A percentile compares a stretch with the other conserved stretches of the same genome.
Conservation (phyloP, 164 flowering plant species). For the Macadamia tetraphylla region DNA sequence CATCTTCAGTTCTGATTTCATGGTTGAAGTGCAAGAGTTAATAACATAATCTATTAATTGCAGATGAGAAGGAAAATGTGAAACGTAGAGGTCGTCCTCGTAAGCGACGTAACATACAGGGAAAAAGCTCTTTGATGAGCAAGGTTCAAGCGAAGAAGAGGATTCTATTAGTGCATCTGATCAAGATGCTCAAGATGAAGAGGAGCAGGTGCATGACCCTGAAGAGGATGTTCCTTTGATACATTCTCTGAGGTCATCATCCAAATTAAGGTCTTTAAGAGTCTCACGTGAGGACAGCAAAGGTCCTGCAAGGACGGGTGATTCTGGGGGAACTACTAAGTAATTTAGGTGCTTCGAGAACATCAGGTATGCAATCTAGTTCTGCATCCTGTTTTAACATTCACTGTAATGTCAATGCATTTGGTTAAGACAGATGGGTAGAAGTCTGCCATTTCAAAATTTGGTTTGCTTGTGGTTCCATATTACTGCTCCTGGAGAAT, state of each 20-base stretch:
- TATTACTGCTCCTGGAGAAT: not conserved
- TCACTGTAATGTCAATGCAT: not conserved
- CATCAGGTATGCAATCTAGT: slow-evolving; percentile 34
- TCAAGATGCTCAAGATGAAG: slow-evolving; percentile 55
- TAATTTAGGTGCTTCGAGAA: slow-evolving; percentile 33
- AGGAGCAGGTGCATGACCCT: slow-evolving; percentile 47
- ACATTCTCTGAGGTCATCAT: slow-evolving; percentile 53
- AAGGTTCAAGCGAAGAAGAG: slow-evolving; percentile 78
- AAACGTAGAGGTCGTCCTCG: slow-evolving; percentile 78
- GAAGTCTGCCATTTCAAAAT: not conserved
- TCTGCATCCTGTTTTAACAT: not conserved
- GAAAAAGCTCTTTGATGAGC: slow-evolving; percentile 90
- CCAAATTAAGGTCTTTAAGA: slow-evolving; percentile 66
- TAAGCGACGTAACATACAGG: slow-evolving; percentile 53
- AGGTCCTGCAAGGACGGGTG: slow-evolving; percentile 21
- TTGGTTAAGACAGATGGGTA: not conserved
- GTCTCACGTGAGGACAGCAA: slow-evolving; percentile 46
- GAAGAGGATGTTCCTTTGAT: slow-evolving; percentile 72
- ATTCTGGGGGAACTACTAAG: slow-evolving; percentile 28
- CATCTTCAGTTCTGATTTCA: not conserved
- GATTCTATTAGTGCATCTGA: slow-evolving; percentile 81
- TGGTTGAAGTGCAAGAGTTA: not conserved
- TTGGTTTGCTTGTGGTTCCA: not conserved
- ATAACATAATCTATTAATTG: slow-evolving; percentile 13
- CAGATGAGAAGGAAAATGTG: slow-evolving; percentile 75